Evolutionary conservation across 257 asterid species (phyloP).

Genomic region (Nicotiana noctiflora): DNA sequence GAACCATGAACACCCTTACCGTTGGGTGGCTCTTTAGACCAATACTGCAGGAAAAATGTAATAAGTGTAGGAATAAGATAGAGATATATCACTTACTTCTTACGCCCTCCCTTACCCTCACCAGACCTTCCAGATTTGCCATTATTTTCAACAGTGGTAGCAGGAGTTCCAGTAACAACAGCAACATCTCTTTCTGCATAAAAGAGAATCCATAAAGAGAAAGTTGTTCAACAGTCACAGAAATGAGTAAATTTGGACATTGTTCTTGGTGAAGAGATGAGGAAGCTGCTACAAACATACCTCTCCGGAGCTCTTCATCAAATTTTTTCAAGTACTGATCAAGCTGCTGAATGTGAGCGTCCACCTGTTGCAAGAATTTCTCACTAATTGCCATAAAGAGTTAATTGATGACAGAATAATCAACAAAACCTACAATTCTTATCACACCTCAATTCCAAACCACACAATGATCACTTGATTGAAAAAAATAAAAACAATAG

Average conservation of each 20-base stretch:
- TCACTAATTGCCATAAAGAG: background rate
- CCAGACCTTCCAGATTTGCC: conserved; percentile 71
- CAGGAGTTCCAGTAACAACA: conserved; percentile 42
- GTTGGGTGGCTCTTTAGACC: background rate
- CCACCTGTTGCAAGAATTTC: conserved; percentile 47
- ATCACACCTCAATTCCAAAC: background rate
- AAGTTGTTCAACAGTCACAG: background rate
- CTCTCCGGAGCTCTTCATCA: conserved; percentile 84
- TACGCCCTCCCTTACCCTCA: conserved; percentile 90
- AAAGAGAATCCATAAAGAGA: background rate
- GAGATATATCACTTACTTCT: conserved; percentile 42
- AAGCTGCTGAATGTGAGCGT: conserved; percentile 88
- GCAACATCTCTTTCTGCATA: conserved; percentile 64
- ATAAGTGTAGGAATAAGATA: background rate
- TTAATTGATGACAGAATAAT: background rate
- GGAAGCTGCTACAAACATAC: conserved; percentile 26
- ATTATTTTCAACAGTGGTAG: conserved; percentile 46
- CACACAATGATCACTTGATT: background rate
- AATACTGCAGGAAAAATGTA: background rate
- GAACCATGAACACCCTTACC: too few relatives aligned
- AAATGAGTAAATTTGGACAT: background rate
- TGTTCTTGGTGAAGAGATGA: background rate
- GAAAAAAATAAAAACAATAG: background rate
- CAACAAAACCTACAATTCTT: background rate
- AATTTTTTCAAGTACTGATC: conserved; percentile 82